Conservation (phyloP, 805 yeast species). For the Alloascoidea hylecoeti region DNA sequence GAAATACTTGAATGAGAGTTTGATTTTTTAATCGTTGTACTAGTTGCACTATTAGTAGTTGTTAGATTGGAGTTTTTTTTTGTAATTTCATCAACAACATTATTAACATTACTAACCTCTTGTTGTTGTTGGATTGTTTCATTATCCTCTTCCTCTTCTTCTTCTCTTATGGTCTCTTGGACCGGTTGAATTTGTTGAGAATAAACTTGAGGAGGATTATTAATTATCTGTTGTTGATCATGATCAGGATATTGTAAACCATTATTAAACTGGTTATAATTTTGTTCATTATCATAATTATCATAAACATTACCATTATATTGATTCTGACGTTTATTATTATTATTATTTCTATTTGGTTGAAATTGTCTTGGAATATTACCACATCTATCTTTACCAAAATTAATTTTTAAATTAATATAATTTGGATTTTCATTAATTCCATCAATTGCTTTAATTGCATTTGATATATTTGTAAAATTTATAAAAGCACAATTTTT, state of each 20-base stretch:
- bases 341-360: neutral
- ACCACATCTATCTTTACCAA: conserved; percentile 93
- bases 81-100: neutral
- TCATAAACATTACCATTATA: too few species aligned
- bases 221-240: neutral
- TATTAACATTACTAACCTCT: too few species aligned
- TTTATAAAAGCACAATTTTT: conserved; percentile 86
- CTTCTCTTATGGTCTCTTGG: neutral
- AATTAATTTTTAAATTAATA: conserved; percentile 64
- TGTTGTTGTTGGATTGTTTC: neutral
- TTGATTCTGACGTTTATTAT: neutral
- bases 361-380: conserved; percentile 71
- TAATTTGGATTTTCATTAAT: conserved; percentile 58
- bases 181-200: neutral
- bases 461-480: conserved; percentile 81
- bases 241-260: neutral
- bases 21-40: neutral
- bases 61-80: too few species aligned
- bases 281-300: neutral
- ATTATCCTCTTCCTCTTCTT: neutral
- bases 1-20: neutral
- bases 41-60: neutral
- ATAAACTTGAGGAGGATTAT: too few species aligned
- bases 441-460: conserved; percentile 86
- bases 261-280: neutral